Conservation (phyloP, 129 eudicot genomes). For the Tagetes patula region DNA sequence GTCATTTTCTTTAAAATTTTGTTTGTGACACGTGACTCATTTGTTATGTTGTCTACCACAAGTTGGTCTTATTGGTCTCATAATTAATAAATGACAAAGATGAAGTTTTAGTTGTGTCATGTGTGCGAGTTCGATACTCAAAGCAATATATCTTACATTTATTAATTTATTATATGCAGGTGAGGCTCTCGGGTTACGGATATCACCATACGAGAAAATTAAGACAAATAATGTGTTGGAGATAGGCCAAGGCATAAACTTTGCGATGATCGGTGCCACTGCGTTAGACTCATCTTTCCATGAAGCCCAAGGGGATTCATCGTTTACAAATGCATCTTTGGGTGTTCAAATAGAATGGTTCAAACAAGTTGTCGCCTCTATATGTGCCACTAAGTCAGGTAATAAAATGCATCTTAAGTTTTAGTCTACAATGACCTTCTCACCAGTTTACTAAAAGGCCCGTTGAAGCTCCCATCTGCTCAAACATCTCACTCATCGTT, state of each 20-base stretch:
- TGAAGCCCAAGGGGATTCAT: slow-evolving; percentile 30
- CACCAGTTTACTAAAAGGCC: too few species aligned
- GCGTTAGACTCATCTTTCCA: slow-evolving; percentile 36
- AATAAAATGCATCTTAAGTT: not conserved
- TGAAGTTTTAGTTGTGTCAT: too few species aligned
- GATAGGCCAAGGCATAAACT: slow-evolving; percentile 36
- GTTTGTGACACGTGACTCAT: too few species aligned
- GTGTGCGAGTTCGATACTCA: too few species aligned
- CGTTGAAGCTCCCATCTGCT: too few species aligned
- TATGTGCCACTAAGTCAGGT: slow-evolving; percentile 36
- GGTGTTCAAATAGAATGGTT: slow-evolving; percentile 47
- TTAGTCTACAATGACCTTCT: too few species aligned
- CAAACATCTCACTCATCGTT: too few species aligned
- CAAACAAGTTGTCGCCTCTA: slow-evolving; percentile 22
- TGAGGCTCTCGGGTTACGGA: slow-evolving; percentile 20
- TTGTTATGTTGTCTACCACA: too few species aligned
- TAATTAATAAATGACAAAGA: too few species aligned
- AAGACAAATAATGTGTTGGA: not conserved
- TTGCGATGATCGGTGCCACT: slow-evolving; percentile 42
- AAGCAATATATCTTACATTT: not conserved
- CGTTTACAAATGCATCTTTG: slow-evolving; percentile 41
- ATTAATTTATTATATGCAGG: slow-evolving; percentile 12
- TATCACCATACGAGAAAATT: slow-evolving; percentile 32
- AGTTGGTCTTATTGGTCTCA: too few species aligned
- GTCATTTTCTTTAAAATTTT: too few species aligned